Base-by-base conservation (phyloP, 768 basidiomycete genomes). In the Hortiboletus campestris region DNA sequence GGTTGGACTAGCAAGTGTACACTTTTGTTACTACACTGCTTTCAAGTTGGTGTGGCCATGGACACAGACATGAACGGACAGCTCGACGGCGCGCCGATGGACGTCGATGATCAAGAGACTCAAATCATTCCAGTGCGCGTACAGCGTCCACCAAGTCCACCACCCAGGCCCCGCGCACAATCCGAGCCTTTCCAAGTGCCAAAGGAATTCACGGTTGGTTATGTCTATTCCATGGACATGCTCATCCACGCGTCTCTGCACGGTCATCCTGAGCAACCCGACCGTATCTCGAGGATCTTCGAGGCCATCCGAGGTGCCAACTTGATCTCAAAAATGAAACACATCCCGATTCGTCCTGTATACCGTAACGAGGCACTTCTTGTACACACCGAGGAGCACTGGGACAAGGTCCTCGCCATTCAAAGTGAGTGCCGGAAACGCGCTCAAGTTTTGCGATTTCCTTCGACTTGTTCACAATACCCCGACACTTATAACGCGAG, bases 351-450 rank as follows among this genome's bases (percentile, higher is more conserved):
- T 63, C 80, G 91, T 48, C 78, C 83, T 46, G 92, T 89, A 13
- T 77, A 80, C 41, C 83, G 81, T 57, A 80, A 87, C 31, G 95
- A 98, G 73, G 90, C 85, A 13, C 72, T 92, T 53, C 84, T 98
- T 22, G 94, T 98, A 5, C 97, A 99, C 71, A 88, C 85, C 44
- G 85, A 89, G 63, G 89, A 89, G 47, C 90, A 93, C 60, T 98
- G 95, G 94, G 83, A 94, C 59, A 91, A 91, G 72, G 88, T 98
- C 20, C 76, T 88, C 55, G 85, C 84, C 22, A 86, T 94, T 25
- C 85, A 86, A 72, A 78, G 94, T 95, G 71, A 75, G 89, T 79
- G 29, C 55, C 28, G 22, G 51, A 36, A 54, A 49, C 34, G 31
- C 41, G 34, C 34, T 35, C 31, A 28, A 39, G 45, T 25, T n/a